These are phyloP conservation scores for Herpetomonas samuelpessoai DNA, from an alignment of 208 protist species.

Conservation along the genomic window DNA sequence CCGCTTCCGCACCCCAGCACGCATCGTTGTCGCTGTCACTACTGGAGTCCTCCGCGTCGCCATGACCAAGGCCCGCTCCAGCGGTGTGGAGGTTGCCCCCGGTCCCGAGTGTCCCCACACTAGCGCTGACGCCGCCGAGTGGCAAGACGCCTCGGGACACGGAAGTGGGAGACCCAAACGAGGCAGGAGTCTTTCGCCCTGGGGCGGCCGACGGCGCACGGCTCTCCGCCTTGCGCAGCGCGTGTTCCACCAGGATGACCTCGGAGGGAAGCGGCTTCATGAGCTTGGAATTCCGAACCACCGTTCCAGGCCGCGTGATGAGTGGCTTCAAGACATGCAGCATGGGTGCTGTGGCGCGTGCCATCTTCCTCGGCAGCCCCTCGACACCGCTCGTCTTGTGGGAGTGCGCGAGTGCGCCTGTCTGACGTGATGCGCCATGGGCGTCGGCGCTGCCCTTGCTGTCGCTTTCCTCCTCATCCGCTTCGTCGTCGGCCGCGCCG, in stretches of 20 bases:
- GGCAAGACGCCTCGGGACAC: no score
- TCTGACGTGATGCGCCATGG: no score
- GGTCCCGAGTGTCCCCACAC: no score
- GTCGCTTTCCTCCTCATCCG: not conserved
- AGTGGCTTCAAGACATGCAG: conserved; percentile 56
- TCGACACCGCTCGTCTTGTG: not conserved
- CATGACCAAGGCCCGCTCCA: no score
- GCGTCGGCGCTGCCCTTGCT: not conserved
- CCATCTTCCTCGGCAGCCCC: not conserved
- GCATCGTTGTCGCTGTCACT: not conserved
- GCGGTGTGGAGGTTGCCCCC: no score
- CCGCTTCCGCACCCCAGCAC: no score
- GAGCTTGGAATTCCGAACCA: conserved; percentile 53
- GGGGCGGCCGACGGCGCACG: no score
- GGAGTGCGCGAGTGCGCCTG: no score
- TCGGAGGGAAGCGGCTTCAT: conserved; percentile 37
- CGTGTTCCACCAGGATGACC: conserved; percentile 29
- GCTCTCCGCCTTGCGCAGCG: conserved; percentile 4
- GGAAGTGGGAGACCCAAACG: no score
- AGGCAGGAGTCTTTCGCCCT: no score
- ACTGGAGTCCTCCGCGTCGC: no score
- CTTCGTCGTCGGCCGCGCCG: not conserved
- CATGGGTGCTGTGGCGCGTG: conserved; percentile 29
- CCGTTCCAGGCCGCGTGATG: conserved; percentile 43
- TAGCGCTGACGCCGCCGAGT: no score